Evolutionary conservation across 2,329 filamentous ascomycete species (phyloP), one percentile per base, ranked within the genome.

Genomic region (Diaporthe humulicola): DNA sequence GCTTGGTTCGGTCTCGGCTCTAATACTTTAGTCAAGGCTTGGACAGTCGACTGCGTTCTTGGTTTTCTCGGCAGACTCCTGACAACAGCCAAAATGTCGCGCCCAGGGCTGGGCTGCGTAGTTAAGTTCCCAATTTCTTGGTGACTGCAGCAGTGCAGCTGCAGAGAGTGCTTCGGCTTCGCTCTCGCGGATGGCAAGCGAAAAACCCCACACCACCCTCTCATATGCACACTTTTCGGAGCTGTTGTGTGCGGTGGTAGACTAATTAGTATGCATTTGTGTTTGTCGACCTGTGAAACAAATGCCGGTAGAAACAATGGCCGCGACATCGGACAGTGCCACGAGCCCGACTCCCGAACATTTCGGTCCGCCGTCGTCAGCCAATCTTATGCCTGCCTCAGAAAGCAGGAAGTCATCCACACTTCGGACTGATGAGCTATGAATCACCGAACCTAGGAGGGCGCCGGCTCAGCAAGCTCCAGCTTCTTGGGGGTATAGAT

Each of bases 1-100:
- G 45, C 64, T 25, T 38, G 64, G 45, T 67, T 52, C 64, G 64
- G 64, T 67, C 64, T 67, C 64, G 64, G 64, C 64, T 67, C n/a
- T 36, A 38, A 36, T 52, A 33, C 45, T 38, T 67, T 67, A 67
- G 64, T 67, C 45, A 52, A 67, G 64, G 30, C 64, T 67, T 52
- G 30, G 45, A 38, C 45, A 36, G 14, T 14, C 45, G 4, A 67
- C 45, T 52, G 45, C n/a, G 10, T 67, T 40, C 64, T 69, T 69
- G 64, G 64, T 69, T 54, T 54, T 69, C 48, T 69, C n/a, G 64
- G 64, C 64, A 28, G 33, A 22, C 64, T 69, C 64, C 64, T 69
- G 64, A 40, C 64, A 40, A 40, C 48, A 38, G 64, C 48, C 15
- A 54, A 69, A 54, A 69, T 54, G 64, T 40, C 64, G 64, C 64